Base-by-base conservation (phyloP, 2,329 filamentous ascomycete genomes). In the Phialemonium atrogriseum region DNA sequence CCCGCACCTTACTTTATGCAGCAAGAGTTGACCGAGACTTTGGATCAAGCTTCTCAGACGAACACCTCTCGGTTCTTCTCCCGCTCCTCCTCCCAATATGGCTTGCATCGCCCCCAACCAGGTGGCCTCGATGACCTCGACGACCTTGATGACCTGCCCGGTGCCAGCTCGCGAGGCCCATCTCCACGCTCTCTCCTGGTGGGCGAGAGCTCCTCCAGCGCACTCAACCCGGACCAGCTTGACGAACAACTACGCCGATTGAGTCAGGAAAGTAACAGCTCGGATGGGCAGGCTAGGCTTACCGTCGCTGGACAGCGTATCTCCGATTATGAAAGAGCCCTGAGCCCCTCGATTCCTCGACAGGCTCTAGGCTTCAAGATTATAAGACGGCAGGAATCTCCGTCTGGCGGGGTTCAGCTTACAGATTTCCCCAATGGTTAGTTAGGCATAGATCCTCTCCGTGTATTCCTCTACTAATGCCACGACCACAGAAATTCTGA, bases 381-480 rank as follows among this genome's bases (percentile, higher is more conserved):
- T 36, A 56, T 66, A 34, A 72, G 68, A 54, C 64, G 65, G 39
- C 47, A 55, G 25, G 58, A 57, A 34, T 41, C 56, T 26, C 48
- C 47, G 10, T 56, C 52, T 9, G 51, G 54, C 26, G 58, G 66
- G 25, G 50, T 58, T 11, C 63, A 65, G 38, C 56, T 77, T 24
- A 50, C 56, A 22, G 63, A 75, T 42, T 79, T 94, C 41, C 87
- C 89, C 6, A 94, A 94, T 64, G 88, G 88, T 94, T 62, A 46
- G 70, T 51, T 6, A 23, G 51, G n/a, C n/a, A n/a, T n/a, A n/a
- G n/a, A n/a, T n/a, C n/a, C 8, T 4, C 5, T 16, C 11, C 12
- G 7, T 11, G 12, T 22, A n/a, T 20, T 34, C 17, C 29, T 31
- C 14, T 18, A 21, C 32, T 31, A 10, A 32, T 19, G 12, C 27